Conservation (phyloP, 2,329 filamentous ascomycete species). For the Cercospora brassicicola region DNA sequence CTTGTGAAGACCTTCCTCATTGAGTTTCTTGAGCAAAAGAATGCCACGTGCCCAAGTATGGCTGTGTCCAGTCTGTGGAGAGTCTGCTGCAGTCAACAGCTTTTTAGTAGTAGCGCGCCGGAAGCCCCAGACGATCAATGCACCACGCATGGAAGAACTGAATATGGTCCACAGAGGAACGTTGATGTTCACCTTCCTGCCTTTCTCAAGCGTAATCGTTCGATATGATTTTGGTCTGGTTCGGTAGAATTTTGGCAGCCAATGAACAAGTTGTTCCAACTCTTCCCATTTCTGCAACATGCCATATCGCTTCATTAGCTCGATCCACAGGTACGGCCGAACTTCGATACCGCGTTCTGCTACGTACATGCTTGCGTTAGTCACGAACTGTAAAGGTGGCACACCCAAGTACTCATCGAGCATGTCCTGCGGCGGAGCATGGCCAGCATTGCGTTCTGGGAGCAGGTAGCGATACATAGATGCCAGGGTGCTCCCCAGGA, state of each 20-base stretch:
- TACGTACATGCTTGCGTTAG: constrained; percentile 49
- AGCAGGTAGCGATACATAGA: constrained; percentile 46
- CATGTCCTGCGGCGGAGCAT: constrained; percentile 35
- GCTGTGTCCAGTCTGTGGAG: neutral
- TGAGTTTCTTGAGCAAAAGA: constrained; percentile 31
- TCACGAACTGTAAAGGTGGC: constrained; percentile 46
- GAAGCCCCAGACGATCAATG: constrained; percentile 41
- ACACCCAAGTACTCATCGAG: constrained; percentile 15
- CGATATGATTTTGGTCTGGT: neutral
- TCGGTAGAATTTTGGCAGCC: constrained; percentile 47
- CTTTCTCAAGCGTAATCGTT: neutral
- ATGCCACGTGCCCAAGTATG: constrained; percentile 38
- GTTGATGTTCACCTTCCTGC: neutral
- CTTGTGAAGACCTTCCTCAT: constrained; percentile 29
- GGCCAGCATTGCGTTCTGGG: constrained; percentile 41
- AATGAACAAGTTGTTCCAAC: constrained; percentile 53
- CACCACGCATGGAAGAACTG: constrained; percentile 30
- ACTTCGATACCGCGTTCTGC: constrained; percentile 37
- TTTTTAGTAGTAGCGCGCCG: constrained; percentile 22
- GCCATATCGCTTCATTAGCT: constrained; percentile 60
- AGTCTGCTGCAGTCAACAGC: constrained; percentile 11
- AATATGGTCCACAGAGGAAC: constrained; percentile 22
- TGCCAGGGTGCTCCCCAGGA: constrained; percentile 49
- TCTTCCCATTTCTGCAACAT: constrained; percentile 56
- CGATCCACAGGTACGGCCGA: constrained; percentile 54